Evolutionary conservation across 768 basidiomycete species (phyloP), one percentile per base, ranked within the genome.

Genomic region (Solioccasus polychromus): DNA sequence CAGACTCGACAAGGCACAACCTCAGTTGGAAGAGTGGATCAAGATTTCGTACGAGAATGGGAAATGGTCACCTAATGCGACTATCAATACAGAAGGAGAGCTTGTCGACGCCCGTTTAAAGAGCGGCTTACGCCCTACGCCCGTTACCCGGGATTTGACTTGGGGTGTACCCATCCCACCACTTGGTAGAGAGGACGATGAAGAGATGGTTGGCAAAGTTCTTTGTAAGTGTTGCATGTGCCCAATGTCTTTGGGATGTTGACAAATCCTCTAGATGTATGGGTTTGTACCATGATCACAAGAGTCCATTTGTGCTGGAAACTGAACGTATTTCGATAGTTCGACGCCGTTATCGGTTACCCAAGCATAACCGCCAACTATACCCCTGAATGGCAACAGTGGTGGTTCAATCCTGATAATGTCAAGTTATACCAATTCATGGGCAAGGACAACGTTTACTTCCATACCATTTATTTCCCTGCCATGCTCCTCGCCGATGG

Each of bases 381-480:
- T 72, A 95, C 91, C 28, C 73, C 86, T 17, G 86, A 96, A 52
- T 99, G 96, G 96, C 82, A 85, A 66, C 77, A 82, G 64, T 99
- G 96, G 96, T 99, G 96, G 96, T 82, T 88, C 60, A 87, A 94
- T 60, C 88, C 86, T 2, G 75, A 90, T 54, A 76, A 97, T 57
- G 93, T 99, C 47, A 76, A 80, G 55, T 72, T 98, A 40, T 96
- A 92, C 71, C 95, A 99, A 67, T 99, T 99, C 75, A 99, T 99
- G 96, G 96, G 96, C 62, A 99, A 99, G 71, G 95, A 98, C 64
- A 97, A 93, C 51, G 92, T 94, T 39, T 97, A 95, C 68, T 99
- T 99, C 80, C 96, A 99, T 67, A 92, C 92, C 0, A 82, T 99
- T 31, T 92, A 92, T 58, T 99, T 84, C 74, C 95, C 96, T 23